Conservation (phyloP, 2,329 filamentous ascomycete species). For the Diaporthe helianthi region DNA sequence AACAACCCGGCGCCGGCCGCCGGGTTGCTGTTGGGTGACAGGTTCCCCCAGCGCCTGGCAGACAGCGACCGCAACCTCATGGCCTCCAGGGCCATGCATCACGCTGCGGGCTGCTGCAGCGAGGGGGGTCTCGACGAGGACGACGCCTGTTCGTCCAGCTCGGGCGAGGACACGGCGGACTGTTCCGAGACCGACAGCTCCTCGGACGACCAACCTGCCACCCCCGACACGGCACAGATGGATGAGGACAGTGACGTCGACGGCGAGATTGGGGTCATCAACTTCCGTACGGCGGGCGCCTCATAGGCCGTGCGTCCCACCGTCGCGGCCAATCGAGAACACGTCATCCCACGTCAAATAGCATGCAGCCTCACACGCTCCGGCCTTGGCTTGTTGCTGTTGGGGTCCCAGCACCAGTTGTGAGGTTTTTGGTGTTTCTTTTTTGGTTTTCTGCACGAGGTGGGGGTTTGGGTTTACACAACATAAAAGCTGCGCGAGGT, state of each 20-base stretch:
- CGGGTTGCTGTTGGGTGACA: constrained; percentile 5
- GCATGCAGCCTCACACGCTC: neutral
- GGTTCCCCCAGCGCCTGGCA: constrained; percentile 16
- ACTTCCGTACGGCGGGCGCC: neutral
- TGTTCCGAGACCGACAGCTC: constrained; percentile 17
- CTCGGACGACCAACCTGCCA: constrained; percentile 28
- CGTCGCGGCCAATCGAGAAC: neutral
- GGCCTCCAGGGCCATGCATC: constrained; percentile 30
- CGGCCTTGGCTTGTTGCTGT: neutral
- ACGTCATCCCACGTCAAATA: neutral
- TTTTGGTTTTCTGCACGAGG: too few relatives aligned
- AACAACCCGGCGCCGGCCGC: neutral
- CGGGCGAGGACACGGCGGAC: constrained; percentile 21
- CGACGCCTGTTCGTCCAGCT: constrained; percentile 24
- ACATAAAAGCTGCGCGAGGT: neutral
- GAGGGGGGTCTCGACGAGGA: constrained; percentile 17
- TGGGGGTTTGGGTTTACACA: neutral
- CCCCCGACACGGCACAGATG: constrained; percentile 24
- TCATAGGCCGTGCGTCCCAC: neutral
- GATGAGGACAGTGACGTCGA: constrained; percentile 26
- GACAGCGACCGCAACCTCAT: constrained; percentile 11
- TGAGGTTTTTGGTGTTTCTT: neutral
- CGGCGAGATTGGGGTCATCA: neutral
- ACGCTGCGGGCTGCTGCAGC: constrained; percentile 29
- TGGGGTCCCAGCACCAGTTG: neutral